phyloP scores from a whole-genome alignment of 805 yeast species.

The Yamadazyma nakazawae region DNA sequence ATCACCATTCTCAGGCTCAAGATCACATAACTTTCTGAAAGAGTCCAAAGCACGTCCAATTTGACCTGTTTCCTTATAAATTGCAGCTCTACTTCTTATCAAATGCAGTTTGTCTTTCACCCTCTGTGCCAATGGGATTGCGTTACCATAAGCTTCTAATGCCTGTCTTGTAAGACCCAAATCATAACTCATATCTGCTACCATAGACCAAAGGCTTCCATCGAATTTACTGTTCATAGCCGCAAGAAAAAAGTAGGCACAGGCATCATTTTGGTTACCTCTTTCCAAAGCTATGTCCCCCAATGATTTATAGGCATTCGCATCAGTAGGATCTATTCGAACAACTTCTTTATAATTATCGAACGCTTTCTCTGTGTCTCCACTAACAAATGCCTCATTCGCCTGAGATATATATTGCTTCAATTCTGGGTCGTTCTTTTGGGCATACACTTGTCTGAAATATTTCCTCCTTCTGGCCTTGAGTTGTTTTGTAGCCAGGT shows the following conservation, averaged over 20 bases:
- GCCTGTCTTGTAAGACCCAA: constrained; percentile 75
- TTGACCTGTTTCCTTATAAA: constrained; percentile 65
- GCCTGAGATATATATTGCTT: constrained; percentile 64
- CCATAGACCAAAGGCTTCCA: constrained; percentile 71
- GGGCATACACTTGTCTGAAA: constrained; percentile 21
- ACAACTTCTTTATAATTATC: constrained; percentile 65
- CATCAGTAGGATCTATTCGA: constrained; percentile 70
- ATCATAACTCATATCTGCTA: constrained; percentile 65
- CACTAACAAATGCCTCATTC: constrained; percentile 72
- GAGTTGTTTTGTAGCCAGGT: constrained; percentile 5
- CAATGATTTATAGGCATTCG: constrained; percentile 80
- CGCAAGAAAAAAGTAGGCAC: constrained; percentile 78
- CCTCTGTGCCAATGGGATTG: constrained; percentile 13
- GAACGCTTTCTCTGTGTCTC: constrained; percentile 58
- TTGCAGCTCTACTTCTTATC: constrained; percentile 44
- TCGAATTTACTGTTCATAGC: constrained; percentile 77
- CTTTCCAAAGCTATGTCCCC: constrained; percentile 78
- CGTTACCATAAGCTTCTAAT: constrained; percentile 61
- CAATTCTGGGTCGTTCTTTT: constrained; percentile 70
- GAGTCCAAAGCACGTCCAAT: constrained; percentile 73
- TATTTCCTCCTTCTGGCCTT: constrained; percentile 22
- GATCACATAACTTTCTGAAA: constrained; percentile 52
- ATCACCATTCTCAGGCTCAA: constrained; percentile 56
- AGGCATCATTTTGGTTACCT: constrained; percentile 66
- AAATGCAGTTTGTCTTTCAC: not conserved